These are phyloP conservation scores for Cairneyella variabilis DNA, from an alignment of 495 filamentous ascomycete species.

Conservation along the genomic window DNA sequence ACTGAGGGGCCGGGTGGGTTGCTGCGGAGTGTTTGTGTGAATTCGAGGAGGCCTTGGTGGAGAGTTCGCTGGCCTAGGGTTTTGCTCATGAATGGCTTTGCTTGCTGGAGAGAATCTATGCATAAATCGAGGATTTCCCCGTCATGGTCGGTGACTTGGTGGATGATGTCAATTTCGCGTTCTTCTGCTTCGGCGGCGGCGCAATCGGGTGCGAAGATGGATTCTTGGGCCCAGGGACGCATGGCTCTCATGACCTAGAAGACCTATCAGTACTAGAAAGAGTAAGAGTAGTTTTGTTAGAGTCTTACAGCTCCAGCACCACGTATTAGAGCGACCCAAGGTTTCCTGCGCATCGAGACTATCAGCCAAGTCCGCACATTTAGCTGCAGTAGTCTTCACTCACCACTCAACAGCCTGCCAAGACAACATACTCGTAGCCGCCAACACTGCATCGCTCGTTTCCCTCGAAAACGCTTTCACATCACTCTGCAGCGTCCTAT, in stretches of 20 bases:
- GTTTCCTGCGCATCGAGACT: no score
- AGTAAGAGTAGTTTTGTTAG: no score
- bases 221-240: background rate
- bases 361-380: no score
- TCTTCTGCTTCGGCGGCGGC: background rate
- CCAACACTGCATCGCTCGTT: background rate
- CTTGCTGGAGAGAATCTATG: no score
- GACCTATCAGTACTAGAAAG: no score
- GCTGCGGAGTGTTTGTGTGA: background rate
- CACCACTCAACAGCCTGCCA: background rate
- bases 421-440: background rate
- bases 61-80: background rate
- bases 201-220: background rate
- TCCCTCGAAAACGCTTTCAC: background rate
- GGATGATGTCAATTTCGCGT: no score
- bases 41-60: background rate
- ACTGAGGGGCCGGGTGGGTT: background rate
- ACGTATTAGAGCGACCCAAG: no score
- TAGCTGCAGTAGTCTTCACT: no score
- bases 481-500: background rate
- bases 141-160: no score
- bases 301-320: no score
- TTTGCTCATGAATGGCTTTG: background rate
- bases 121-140: no score
- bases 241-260: background rate